phyloP scores from a whole-genome alignment of 2,329 filamentous ascomycete species.

The Cladosporium colombiae region DNA sequence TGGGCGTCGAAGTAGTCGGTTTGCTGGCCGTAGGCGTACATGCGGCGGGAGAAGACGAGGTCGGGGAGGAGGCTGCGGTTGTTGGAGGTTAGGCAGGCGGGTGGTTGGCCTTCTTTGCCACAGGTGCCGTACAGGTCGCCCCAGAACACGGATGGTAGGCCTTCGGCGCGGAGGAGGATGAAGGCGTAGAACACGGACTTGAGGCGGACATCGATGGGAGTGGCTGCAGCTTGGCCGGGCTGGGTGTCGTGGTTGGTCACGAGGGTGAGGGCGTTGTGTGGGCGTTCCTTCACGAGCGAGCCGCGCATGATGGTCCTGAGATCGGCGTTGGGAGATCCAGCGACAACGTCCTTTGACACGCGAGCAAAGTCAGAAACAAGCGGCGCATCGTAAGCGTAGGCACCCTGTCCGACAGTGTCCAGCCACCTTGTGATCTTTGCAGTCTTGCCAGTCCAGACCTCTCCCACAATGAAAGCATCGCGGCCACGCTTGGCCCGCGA shows the following conservation, averaged over 20 bases:
- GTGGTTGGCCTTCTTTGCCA: conserved; percentile 52
- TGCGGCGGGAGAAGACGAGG: conserved; percentile 62
- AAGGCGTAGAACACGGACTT: conserved; percentile 72
- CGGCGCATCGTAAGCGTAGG: conserved; percentile 67
- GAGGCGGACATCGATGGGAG: conserved; percentile 65
- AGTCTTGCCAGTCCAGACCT: conserved; percentile 66
- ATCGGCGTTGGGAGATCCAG: conserved; percentile 54
- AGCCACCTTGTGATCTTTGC: conserved; percentile 57
- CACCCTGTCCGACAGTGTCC: conserved; percentile 50
- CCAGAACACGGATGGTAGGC: conserved; percentile 69
- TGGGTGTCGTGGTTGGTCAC: conserved; percentile 74
- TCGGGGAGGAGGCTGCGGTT: conserved; percentile 49
- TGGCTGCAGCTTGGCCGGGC: conserved; percentile 63
- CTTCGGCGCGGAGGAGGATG: conserved; percentile 65
- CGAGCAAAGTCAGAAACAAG: conserved; percentile 67
- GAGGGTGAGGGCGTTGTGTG: conserved; percentile 52
- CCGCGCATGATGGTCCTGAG: conserved; percentile 48
- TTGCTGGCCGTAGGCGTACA: conserved; percentile 68
- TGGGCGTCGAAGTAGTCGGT: conserved; percentile 63
- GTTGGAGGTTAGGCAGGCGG: conserved; percentile 36
- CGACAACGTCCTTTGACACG: conserved; percentile 51
- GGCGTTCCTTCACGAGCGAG: conserved; percentile 27
- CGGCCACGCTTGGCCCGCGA: conserved; percentile 40
- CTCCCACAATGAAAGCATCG: conserved; percentile 66
- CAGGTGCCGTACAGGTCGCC: conserved; percentile 68